Base-by-base conservation (phyloP, 495 filamentous ascomycete genomes). In the Aspergillus panamensis region DNA sequence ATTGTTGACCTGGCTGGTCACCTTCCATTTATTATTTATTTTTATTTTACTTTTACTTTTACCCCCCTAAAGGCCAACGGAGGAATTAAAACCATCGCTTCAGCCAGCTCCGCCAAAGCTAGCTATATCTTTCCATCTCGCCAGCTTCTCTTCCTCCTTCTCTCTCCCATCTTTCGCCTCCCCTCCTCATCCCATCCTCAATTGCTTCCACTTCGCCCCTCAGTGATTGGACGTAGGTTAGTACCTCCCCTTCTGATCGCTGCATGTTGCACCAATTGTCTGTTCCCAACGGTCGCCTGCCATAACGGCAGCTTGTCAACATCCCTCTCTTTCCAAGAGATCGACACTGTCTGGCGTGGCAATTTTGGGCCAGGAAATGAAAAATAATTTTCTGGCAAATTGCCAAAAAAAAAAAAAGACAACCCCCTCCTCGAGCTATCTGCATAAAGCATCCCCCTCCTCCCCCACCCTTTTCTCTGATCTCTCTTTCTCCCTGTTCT, bases 221-320 rank as follows among this genome's bases (percentile, higher is more conserved):
- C 44, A 20, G 19, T 35, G 31, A 50, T 42, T 50, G 35, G 20
- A 51, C 25, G 29, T 35, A 19, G 16, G 29, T 35, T 8, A 20
- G 29, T 51, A 33, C 17, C 19, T 17, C 48, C 8, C 42, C 42
- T 45, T n/a, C 42, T 45, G 19, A 45, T 45, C 42, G 7, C 48
- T 57, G 48, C 51, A 37, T 45, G 17, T 48, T 39, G 35, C 35
- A 39, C 35, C 35, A 39, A 39, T 39, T 39, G 35, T 8, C 1
- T 39, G 35, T 3, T 13, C 25, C 29, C 53, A 48, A 57, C 37
- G 37, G 20, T 19, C 29, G 35, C 47, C 48, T 30, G 35, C 52
- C 52, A 54, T 73, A 68, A 73, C 68, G 72, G 65, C 66, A 72
- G 51, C 60, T 65, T 72, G 66, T 69, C 66, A 64, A 63, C 67